These are phyloP conservation scores for Phytopythium montanum DNA, from an alignment of 352 stramenopile species.

Conservation along the genomic window DNA sequence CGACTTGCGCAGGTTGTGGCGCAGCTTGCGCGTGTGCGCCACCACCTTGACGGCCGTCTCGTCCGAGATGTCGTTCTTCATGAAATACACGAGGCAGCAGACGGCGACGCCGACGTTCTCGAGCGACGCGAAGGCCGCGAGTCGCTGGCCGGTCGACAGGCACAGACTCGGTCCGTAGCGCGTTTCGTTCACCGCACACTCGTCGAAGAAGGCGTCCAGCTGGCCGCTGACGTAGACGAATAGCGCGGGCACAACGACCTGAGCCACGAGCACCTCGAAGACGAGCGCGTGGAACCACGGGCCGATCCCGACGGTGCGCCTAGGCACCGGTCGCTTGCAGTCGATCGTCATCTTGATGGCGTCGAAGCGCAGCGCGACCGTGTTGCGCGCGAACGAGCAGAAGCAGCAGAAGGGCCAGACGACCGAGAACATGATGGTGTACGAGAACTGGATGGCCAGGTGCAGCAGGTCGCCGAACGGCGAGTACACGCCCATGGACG, in stretches of 20 bases:
- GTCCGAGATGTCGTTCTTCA: constrained; percentile 48
- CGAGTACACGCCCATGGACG: constrained; percentile 56
- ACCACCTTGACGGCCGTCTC: constrained; percentile 53
- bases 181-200: constrained; percentile 28
- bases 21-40: constrained; percentile 44
- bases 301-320: constrained; percentile 49
- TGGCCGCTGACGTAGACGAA: constrained; percentile 69
- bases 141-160: constrained; percentile 16
- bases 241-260: constrained; percentile 43
- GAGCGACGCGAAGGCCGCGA: constrained; percentile 37
- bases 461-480: constrained; percentile 50
- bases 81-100: constrained; percentile 46
- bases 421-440: constrained; percentile 68
- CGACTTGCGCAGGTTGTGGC: constrained; percentile 52
- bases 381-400: constrained; percentile 48
- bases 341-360: constrained; percentile 65
- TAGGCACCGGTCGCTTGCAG: constrained; percentile 50
- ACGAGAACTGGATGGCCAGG: constrained; percentile 65
- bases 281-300: constrained; percentile 48
- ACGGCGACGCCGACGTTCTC: constrained; percentile 53
- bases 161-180: constrained; percentile 42
- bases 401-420: constrained; percentile 62
- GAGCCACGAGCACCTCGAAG: constrained; percentile 48
- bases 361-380: constrained; percentile 49
- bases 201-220: constrained; percentile 44